phyloP scores from a whole-genome alignment of 2,329 filamentous ascomycete species.

The Chaetothyriales sp. region DNA sequence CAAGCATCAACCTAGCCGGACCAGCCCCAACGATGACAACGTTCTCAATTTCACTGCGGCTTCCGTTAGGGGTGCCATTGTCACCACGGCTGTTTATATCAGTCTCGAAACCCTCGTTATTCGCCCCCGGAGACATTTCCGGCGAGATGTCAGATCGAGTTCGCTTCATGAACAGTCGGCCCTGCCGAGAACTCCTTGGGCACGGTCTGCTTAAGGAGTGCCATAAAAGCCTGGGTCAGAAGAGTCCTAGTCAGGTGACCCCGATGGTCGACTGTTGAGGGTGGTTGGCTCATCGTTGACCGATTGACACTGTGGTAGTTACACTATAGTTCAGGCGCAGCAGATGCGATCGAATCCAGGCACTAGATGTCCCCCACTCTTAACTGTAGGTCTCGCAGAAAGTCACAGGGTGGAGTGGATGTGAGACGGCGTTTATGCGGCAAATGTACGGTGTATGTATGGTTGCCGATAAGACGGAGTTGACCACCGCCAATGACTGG shows the following conservation, averaged over 20 bases:
- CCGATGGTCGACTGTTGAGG: background rate
- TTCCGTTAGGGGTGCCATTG: conserved; percentile 14
- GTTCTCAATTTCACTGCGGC: conserved; percentile 1
- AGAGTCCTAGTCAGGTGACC: background rate
- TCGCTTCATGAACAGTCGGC: conserved; percentile 10
- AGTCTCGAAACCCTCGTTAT: conserved; percentile 19
- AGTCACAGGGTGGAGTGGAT: too few relatives aligned
- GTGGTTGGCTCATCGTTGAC: too few relatives aligned
- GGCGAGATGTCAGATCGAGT: conserved; percentile 8
- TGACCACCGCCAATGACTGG: too few relatives aligned
- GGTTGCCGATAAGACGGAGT: background rate
- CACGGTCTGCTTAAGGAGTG: too few relatives aligned
- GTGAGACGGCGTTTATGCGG: background rate
- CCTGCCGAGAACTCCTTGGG: too few relatives aligned
- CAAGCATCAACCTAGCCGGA: conserved; percentile 33
- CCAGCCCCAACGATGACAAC: conserved; percentile 31
- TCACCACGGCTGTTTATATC: conserved; percentile 3
- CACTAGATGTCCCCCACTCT: too few relatives aligned
- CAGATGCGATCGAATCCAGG: too few relatives aligned
- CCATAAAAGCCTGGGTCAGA: background rate
- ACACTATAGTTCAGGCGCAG: too few relatives aligned
- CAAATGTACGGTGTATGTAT: background rate
- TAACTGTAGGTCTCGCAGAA: too few relatives aligned
- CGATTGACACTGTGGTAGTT: too few relatives aligned
- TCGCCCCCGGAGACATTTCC: conserved; percentile 21